Percentiles rank a stretch among this genome's conserved stretches.
Evolutionary conservation across 139 green algal genomes (phyloP).

Genomic region (Tetratostichococcus sp.): DNA sequence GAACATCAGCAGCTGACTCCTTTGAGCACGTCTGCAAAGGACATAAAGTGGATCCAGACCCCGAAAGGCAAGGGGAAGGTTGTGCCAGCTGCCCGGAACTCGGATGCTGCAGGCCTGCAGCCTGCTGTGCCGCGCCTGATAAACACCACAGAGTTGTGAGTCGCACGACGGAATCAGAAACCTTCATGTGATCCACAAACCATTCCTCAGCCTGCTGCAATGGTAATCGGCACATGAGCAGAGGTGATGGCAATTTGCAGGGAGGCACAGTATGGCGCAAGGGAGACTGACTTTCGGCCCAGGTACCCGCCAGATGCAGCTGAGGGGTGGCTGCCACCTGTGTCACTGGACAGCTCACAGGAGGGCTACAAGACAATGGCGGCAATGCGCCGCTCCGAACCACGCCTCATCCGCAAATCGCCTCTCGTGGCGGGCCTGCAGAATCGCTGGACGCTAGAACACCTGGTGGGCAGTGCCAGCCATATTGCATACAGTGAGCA

Average conservation of each 20-base stretch:
- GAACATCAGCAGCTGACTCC: too few species aligned
- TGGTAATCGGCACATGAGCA: too few species aligned
- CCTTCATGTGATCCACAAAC: too few species aligned
- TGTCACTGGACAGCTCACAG: constrained; percentile 19
- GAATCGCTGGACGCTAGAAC: constrained; percentile 9
- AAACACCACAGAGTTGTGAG: neutral
- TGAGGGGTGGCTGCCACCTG: constrained; percentile 15
- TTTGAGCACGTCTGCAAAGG: too few species aligned
- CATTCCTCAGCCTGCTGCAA: too few species aligned
- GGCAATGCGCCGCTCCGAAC: constrained; percentile 12
- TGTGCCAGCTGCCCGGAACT: constrained; percentile 1
- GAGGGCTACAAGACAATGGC: constrained; percentile 18
- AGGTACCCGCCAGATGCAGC: constrained; percentile 9
- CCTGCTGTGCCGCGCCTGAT: constrained; percentile 9
- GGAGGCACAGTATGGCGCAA: constrained; percentile 30
- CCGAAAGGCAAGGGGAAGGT: constrained; percentile 21
- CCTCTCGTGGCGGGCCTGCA: constrained; percentile 13
- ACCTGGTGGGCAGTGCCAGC: constrained; percentile 23
- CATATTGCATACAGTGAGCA: too few species aligned
- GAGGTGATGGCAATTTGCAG: constrained; percentile 19
- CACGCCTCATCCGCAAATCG: constrained; percentile 18
- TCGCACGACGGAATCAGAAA: too few species aligned
- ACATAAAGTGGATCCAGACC: neutral
- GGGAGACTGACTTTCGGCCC: constrained; percentile 16
- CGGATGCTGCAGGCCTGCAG: neutral